Conservation (phyloP, 2,329 filamentous ascomycete genomes). For the Davidsoniella virescens region DNA sequence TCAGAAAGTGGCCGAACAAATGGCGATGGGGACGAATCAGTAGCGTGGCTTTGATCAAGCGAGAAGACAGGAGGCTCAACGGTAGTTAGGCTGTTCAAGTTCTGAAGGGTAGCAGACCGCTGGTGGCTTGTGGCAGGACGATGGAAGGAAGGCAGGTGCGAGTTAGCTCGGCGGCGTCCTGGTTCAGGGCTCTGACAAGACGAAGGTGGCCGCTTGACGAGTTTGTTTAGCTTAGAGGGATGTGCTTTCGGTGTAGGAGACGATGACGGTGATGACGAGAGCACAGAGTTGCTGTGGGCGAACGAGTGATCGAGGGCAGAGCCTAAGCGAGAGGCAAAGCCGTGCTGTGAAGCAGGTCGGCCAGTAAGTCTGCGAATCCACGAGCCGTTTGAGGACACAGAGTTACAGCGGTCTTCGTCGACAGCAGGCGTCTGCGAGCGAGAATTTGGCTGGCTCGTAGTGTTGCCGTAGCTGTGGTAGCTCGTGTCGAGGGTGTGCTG, state of each 20-base stretch:
- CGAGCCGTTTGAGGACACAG: conserved; percentile 41
- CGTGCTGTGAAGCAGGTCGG: conserved; percentile 47
- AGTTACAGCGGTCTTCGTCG: conserved; percentile 35
- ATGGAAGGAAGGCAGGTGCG: conserved; percentile 49
- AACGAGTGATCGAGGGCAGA: conserved; percentile 34
- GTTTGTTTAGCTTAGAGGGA: conserved; percentile 51
- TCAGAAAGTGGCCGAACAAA: not conserved
- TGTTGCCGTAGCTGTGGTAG: conserved; percentile 14
- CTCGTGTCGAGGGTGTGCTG: conserved; percentile 14
- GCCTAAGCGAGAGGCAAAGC: conserved; percentile 48
- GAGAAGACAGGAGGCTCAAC: conserved; percentile 4
- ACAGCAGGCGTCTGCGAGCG: conserved; percentile 15
- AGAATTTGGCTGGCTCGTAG: conserved; percentile 14
- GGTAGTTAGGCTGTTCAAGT: not conserved
- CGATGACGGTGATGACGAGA: conserved; percentile 6
- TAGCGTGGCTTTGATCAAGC: conserved; percentile 1
- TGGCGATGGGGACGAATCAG: not conserved
- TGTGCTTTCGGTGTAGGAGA: conserved; percentile 19
- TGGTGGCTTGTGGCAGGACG: conserved; percentile 68
- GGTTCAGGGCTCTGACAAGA: conserved; percentile 29
- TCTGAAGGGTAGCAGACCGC: conserved; percentile 51
- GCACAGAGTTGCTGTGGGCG: conserved; percentile 11
- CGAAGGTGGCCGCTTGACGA: conserved; percentile 57
- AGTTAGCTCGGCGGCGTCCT: conserved; percentile 34
- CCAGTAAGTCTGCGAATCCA: conserved; percentile 60